Evolutionary conservation across 306 rosid species (phyloP).

Genomic region (Carpinus viminea): DNA sequence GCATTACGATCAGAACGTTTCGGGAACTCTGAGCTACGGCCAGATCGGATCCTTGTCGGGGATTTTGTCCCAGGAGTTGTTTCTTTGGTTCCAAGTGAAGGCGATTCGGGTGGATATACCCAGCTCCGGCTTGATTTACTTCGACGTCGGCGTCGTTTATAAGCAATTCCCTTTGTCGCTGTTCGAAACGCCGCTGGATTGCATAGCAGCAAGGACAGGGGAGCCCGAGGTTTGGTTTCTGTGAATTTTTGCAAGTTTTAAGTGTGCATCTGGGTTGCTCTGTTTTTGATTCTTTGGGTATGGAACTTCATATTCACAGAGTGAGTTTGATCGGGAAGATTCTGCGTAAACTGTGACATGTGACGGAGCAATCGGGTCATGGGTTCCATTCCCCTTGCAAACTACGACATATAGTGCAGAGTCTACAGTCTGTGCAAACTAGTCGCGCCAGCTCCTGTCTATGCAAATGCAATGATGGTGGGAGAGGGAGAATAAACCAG

Average conservation of each 20-base stretch:
- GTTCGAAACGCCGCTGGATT: conserved; percentile 77
- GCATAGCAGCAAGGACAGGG: conserved; percentile 40
- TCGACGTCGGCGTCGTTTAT: conserved; percentile 71
- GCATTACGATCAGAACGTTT: conserved; percentile 77
- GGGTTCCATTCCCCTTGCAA: conserved; percentile 37
- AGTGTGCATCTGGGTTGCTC: background rate
- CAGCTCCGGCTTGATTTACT: conserved; percentile 74
- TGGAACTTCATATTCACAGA: too few species aligned
- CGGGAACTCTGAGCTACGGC: conserved; percentile 62
- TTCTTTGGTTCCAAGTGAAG: conserved; percentile 80
- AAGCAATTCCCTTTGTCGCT: conserved; percentile 76
- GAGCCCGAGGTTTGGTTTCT: conserved; percentile 41
- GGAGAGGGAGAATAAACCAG: conserved; percentile 3
- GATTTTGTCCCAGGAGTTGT: conserved; percentile 74
- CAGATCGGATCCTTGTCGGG: conserved; percentile 64
- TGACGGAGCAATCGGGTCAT: conserved; percentile 30
- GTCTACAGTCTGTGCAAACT: conserved; percentile 42
- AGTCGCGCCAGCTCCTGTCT: conserved; percentile 34
- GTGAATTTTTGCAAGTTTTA: background rate
- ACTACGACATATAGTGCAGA: conserved; percentile 43
- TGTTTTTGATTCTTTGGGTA: background rate
- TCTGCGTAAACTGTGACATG: conserved; percentile 41
- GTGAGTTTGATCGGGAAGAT: conserved; percentile 26
- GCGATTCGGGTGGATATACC: conserved; percentile 85
- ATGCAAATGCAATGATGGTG: conserved; percentile 22